Evolutionary conservation across 305 asterid genomes (phyloP), one percentile per base, ranked within the genome.

Genomic region (Rubia occidens): DNA sequence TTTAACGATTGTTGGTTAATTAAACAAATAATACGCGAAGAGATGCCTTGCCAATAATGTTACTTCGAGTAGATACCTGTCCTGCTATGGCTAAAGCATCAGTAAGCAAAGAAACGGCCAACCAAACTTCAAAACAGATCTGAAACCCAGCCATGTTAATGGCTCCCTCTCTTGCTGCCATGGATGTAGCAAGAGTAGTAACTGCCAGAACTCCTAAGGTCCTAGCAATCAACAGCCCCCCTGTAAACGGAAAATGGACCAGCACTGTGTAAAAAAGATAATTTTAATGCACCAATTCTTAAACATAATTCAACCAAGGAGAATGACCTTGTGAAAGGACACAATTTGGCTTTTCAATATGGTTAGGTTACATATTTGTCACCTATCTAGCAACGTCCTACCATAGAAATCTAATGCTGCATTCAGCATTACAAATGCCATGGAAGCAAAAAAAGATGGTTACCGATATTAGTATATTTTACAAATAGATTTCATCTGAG

Each of bases 21-120:
- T n/a, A 53, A 39, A 60, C 37, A 44, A 51, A 26, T 11, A 18
- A 39, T 26, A 29, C 49, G 32, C 39, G 37, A 45, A 14, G 11
- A 11, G 10, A n/a, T 13, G 44, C 54, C 17, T 35, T 15, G 18
- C 21, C 37, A 64, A n/a, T 24, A 4, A 66, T 65, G 53, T 20
- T 55, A 55, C 20, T 17, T 4, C 21, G 6, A 35, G 39, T 3
- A 35, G 39, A 70, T 82, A 93, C 98, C 95, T 90, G 98, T 53
- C 98, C 97, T 63, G 97, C 91, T 79, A 93, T 95, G 66, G 97
- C 98, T 72, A 93, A 78, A 78, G 97, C 97, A 79, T 93, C 97
- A 75, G 88, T 93, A 64, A 93, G 90, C 89, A 93, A 78, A 71
- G 98, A 93, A 71, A 93, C 75, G 49, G 96, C 95, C 81, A 93